phyloP scores from a whole-genome alignment of 305 asterid species.

The Stenogyne calaminthoides region DNA sequence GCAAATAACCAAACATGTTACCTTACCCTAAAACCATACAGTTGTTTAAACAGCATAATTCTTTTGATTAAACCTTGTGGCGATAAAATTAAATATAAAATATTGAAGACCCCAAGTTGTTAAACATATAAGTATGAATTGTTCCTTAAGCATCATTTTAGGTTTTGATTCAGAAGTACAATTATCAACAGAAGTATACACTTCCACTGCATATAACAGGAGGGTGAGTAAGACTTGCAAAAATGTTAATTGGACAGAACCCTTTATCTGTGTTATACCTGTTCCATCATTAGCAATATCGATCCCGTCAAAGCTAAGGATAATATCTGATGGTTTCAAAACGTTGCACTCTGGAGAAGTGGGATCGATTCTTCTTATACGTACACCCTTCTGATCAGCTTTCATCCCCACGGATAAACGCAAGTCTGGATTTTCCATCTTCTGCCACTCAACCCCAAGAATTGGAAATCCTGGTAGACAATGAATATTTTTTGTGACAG shows the following conservation, averaged over 20 bases:
- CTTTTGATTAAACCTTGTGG: constrained; percentile 12
- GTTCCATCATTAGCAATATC: constrained; percentile 97
- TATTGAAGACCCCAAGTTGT: too few species aligned
- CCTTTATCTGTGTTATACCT: constrained; percentile 47
- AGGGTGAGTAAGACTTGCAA: neutral
- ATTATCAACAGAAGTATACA: constrained; percentile 15
- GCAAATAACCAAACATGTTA: constrained; percentile 41
- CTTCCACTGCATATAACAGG: constrained; percentile 7
- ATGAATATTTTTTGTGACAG: constrained; percentile 6
- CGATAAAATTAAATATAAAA: constrained; percentile 4
- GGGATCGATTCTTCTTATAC: constrained; percentile 86
- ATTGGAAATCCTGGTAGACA: constrained; percentile 77
- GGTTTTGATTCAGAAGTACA: constrained; percentile 2
- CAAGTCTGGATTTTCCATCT: constrained; percentile 96
- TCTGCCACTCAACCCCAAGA: constrained; percentile 97
- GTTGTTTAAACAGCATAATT: constrained; percentile 13
- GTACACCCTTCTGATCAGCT: constrained; percentile 93
- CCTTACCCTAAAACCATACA: constrained; percentile 23
- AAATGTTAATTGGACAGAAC: neutral
- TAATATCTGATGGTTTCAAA: constrained; percentile 83
- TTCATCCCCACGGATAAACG: constrained; percentile 89
- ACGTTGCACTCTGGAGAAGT: constrained; percentile 79
- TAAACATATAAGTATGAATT: too few species aligned
- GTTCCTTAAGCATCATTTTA: too few species aligned
- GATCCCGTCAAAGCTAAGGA: constrained; percentile 85